Evolutionary conservation across 75 land plant genomes (phyloP).

Genomic region (Sequoiadendron giganteum): DNA sequence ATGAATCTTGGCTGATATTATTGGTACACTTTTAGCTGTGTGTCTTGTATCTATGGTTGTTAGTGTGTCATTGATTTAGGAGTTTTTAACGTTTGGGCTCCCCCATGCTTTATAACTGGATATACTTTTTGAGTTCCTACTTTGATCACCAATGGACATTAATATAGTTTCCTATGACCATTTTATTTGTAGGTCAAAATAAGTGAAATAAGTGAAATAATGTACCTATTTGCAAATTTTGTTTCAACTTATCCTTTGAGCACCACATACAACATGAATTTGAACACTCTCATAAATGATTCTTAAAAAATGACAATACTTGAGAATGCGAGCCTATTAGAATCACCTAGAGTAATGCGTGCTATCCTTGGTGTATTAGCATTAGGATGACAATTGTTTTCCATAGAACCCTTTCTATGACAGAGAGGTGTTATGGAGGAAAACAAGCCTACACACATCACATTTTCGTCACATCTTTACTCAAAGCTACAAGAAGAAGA

Average conservation of each 20-base stretch:
- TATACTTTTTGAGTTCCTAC: too few relatives aligned
- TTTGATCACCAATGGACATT: too few relatives aligned
- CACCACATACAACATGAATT: neutral
- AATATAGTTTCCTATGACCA: too few relatives aligned
- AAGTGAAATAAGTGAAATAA: neutral
- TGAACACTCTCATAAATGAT: neutral
- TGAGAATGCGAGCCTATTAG: neutral
- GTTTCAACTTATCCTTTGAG: neutral
- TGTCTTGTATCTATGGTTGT: too few relatives aligned
- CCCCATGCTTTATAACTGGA: too few relatives aligned
- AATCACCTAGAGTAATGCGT: neutral
- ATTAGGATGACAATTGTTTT: neutral
- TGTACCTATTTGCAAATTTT: neutral
- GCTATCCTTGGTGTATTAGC: neutral
- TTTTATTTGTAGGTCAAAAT: too few relatives aligned
- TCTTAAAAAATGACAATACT: neutral
- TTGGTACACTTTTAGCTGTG: too few relatives aligned
- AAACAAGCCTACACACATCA: neutral
- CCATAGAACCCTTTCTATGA: neutral
- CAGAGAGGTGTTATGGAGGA: neutral
- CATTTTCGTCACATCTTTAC: neutral
- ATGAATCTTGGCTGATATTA: too few relatives aligned
- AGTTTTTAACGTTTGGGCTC: too few relatives aligned
- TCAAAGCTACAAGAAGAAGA: neutral
- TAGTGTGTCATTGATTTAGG: too few relatives aligned